Evolutionary conservation across 441 rosid species (phyloP).

Genomic region (Populus hybrid): DNA sequence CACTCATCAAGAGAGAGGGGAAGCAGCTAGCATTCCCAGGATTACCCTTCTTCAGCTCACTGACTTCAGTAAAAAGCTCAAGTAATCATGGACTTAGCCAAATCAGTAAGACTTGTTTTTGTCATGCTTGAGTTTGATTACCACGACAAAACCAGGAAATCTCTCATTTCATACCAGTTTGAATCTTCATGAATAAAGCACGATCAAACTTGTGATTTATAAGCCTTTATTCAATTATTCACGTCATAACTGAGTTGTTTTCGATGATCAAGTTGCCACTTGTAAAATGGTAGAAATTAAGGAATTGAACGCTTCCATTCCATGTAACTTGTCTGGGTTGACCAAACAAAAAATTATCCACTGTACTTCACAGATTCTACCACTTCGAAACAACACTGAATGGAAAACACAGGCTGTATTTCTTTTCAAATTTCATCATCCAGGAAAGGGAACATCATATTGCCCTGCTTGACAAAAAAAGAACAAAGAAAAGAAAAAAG

Average conservation of each 20-base stretch:
- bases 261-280: background rate
- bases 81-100: conserved; percentile 29
- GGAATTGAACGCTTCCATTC: background rate
- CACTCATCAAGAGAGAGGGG: conserved; percentile 80
- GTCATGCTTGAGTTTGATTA: background rate
- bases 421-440: too few relatives aligned
- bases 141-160: background rate
- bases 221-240: background rate
- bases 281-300: too few relatives aligned
- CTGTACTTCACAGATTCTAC: too few relatives aligned
- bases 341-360: background rate
- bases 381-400: too few relatives aligned
- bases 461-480: too few relatives aligned
- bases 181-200: background rate
- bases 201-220: background rate
- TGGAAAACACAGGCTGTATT: too few relatives aligned
- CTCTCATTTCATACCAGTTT: background rate
- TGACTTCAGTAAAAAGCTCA: conserved; percentile 79
- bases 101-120: background rate
- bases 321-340: background rate
- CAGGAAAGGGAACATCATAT: too few relatives aligned
- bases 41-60: conserved; percentile 73
- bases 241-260: background rate
- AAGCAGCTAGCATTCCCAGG: conserved; percentile 66
- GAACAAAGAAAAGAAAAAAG: too few relatives aligned